phyloP scores from a whole-genome alignment of 768 basidiomycete genomes.

The Mycena rosella region DNA sequence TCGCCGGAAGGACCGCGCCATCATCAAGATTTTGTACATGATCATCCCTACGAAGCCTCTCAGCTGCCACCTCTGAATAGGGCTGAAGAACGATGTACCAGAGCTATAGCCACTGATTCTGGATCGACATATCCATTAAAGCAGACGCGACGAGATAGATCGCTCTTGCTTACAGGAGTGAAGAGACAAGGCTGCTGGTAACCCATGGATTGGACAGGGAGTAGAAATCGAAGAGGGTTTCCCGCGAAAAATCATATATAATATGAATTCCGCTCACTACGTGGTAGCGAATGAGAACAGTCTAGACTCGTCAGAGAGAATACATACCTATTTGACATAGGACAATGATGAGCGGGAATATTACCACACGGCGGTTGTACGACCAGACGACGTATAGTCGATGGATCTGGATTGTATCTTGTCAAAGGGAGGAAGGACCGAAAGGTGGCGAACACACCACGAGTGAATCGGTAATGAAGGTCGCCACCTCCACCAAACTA shows the following conservation, averaged over 20 bases:
- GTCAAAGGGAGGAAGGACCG: neutral
- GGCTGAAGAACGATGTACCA: too few species aligned
- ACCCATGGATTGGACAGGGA: slow-evolving; percentile 13
- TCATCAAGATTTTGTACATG: neutral
- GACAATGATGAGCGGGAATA: too few species aligned
- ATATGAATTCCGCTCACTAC: slow-evolving; percentile 2
- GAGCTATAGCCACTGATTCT: too few species aligned
- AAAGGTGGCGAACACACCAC: neutral
- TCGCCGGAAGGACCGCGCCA: neutral
- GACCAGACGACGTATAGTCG: neutral
- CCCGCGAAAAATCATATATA: slow-evolving; percentile 11
- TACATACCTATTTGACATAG: too few species aligned
- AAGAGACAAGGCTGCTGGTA: neutral
- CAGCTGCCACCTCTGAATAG: too few species aligned
- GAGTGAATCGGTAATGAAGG: slow-evolving; percentile 9
- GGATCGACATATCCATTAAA: too few species aligned
- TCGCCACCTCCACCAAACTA: slow-evolving; percentile 6
- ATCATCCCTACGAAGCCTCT: neutral
- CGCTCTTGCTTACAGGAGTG: neutral
- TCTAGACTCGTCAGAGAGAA: neutral
- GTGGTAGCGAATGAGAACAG: neutral
- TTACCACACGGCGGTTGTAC: neutral
- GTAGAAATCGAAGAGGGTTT: slow-evolving; percentile 14
- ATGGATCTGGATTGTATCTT: neutral
- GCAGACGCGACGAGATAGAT: neutral